Base-by-base conservation (phyloP, 2,329 filamentous ascomycete species). In the Fusarium tupiense region DNA sequence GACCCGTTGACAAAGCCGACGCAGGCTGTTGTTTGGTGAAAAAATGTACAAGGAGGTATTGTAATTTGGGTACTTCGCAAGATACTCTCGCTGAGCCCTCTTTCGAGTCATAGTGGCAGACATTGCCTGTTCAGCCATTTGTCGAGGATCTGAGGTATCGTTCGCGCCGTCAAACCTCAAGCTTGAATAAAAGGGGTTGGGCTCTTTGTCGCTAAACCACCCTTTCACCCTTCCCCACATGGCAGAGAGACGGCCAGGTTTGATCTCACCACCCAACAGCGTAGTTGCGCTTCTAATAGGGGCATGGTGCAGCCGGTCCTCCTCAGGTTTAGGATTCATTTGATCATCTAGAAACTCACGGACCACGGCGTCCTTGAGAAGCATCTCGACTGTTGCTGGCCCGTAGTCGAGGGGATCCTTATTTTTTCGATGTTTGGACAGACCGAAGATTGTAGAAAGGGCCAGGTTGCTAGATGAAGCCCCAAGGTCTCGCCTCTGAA, bases 281-380 rank as follows among this genome's bases (percentile, higher is more conserved):
- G 82, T 74, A 70, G 82, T 78, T 73, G 82, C 67, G 56, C 77
- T 81, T 72, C 80, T 68, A 35, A 83, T 82, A 16, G 79, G 77
- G 37, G 67, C 26, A 16, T 70, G 77, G 80, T 76, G 62, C 53
- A 76, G 65, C 83, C 83, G 64, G 81, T 78, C 37, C 64, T 74
- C 65, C 22, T 78, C 82, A 13, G 80, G 76, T 9, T 78, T 63
- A 37, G 77, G 61, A 20, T 81, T 82, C 52, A 79, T 76, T 46
- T 77, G 79, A 49, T 85, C 94, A 77, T 98, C 95, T 9, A 99
- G 88, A 71, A 99, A 99, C 78, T 98, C 96, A 57, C 91, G 92
- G 12, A 99, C 96, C 33, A 99, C 95, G 3, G 95, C 94, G 82
- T 98, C 96, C 80, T 98, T 98, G 52, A 98, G 88, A 56, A 99